phyloP scores from a whole-genome alignment of 73 alveolate genomes.

The Tetrahymena thermophila region DNA sequence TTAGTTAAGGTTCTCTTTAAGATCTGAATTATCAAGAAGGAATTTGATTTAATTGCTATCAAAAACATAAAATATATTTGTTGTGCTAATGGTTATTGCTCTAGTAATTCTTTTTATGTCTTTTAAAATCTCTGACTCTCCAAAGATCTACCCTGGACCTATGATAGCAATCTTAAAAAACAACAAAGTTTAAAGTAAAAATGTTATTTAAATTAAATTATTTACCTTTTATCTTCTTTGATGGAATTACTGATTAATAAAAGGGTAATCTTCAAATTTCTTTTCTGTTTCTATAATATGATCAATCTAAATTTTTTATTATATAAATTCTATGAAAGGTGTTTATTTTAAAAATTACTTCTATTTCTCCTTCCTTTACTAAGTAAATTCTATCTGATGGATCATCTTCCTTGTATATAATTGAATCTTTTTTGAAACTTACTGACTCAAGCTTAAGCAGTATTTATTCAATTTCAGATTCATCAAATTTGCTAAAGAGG shows the following conservation, averaged over 20 bases:
- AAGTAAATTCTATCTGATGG: background rate
- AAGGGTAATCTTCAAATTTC: background rate
- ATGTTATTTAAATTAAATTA: background rate
- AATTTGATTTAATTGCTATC: background rate
- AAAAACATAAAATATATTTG: background rate
- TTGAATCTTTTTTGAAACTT: background rate
- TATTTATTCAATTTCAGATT: background rate
- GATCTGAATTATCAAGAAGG: background rate
- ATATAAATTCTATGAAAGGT: background rate
- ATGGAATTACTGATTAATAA: background rate
- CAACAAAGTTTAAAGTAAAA: background rate
- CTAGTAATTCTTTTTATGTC: background rate
- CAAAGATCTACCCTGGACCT: background rate
- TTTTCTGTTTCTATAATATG: background rate
- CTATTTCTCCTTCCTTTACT: background rate
- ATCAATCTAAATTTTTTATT: background rate
- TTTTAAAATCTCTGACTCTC: background rate
- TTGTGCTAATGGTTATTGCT: background rate
- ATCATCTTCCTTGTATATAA: background rate
- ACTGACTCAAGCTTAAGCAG: background rate
- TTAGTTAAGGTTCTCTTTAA: background rate
- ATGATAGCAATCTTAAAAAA: background rate
- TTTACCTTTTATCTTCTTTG: background rate
- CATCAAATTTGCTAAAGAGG: background rate
- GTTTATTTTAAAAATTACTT: background rate